Evolutionary conservation across 305 asterid species (phyloP).

Genomic region (Solanum hybrid): DNA sequence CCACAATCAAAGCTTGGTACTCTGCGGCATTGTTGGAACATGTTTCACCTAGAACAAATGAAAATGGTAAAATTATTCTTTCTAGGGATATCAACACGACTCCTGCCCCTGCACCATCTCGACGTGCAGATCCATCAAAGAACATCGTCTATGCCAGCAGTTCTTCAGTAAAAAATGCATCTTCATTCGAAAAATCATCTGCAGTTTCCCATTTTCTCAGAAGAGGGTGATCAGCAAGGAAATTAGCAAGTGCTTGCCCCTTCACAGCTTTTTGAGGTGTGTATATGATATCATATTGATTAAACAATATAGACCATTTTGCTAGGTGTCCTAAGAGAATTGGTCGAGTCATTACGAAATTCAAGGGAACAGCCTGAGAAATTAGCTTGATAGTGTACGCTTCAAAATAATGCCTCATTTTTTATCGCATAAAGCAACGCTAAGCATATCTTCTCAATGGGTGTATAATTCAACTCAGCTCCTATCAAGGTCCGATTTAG

Average conservation of each 20-base stretch:
- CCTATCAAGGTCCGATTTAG: too few species aligned
- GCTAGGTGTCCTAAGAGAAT: too few species aligned
- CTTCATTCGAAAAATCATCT: background rate
- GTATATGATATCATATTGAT: background rate
- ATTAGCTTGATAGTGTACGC: too few species aligned
- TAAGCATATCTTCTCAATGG: too few species aligned
- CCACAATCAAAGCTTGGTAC: too few species aligned
- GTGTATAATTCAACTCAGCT: too few species aligned
- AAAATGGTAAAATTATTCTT: too few species aligned
- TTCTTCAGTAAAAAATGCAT: background rate
- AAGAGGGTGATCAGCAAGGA: background rate
- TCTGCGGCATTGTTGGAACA: too few species aligned
- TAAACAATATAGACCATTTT: too few species aligned
- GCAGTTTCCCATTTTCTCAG: background rate
- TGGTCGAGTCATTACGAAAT: background rate
- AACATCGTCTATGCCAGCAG: background rate
- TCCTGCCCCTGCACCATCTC: background rate
- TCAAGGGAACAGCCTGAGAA: background rate
- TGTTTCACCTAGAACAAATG: too few species aligned
- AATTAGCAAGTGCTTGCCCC: background rate
- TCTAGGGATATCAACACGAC: background rate
- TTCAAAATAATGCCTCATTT: too few species aligned
- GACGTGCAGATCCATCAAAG: background rate
- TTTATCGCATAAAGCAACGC: too few species aligned
- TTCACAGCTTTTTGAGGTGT: background rate